Evolutionary conservation across 257 asterid genomes (phyloP).

Genomic region (Solanum neorickii): DNA sequence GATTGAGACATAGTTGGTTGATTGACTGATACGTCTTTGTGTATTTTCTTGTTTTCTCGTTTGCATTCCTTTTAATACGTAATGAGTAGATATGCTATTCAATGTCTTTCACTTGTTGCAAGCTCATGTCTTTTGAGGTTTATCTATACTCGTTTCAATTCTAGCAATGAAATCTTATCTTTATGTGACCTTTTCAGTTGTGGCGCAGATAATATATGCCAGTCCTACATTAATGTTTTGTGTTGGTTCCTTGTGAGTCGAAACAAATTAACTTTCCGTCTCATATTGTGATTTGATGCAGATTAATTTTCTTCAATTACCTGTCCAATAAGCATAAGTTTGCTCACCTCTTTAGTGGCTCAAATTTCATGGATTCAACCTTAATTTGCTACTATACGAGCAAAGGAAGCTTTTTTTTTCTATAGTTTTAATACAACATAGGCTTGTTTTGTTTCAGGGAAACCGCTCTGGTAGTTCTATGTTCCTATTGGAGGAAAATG

Average conservation of each 20-base stretch:
- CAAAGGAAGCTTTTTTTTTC: neutral
- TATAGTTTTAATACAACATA: no score
- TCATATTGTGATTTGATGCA: neutral
- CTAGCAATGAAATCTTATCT: neutral
- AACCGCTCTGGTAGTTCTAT: neutral
- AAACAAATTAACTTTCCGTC: neutral
- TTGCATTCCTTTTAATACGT: neutral
- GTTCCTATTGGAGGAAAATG: neutral
- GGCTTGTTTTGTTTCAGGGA: neutral
- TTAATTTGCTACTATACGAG: neutral
- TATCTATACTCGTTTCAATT: neutral
- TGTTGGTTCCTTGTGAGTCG: neutral
- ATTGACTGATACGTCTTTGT: neutral
- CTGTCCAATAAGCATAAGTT: neutral
- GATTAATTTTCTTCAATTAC: neutral
- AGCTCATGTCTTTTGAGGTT: neutral
- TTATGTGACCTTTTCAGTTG: neutral
- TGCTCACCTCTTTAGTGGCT: neutral
- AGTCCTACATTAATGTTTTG: neutral
- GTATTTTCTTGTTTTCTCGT: neutral
- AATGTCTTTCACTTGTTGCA: neutral
- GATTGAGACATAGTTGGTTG: neutral
- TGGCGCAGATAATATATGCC: neutral
- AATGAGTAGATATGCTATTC: neutral
- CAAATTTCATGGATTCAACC: neutral